A percentile compares a stretch with the other conserved stretches of the same genome.
phyloP scores from a whole-genome alignment of 805 yeast species.

The Kodamaea kaohsiungensis region DNA sequence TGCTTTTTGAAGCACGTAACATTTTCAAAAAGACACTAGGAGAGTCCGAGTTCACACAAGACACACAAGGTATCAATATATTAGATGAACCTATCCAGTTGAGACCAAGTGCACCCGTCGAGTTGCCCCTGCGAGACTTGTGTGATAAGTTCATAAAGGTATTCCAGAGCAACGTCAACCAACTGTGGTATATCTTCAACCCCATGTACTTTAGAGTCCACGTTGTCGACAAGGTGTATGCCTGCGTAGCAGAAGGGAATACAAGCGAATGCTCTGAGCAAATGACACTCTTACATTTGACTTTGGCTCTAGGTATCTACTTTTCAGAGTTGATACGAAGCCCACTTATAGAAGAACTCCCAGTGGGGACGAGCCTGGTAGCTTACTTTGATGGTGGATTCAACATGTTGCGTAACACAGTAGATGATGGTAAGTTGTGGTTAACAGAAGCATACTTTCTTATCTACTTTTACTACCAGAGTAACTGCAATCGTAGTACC shows the following conservation, averaged over 20 bases:
- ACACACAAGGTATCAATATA: conserved; percentile 36
- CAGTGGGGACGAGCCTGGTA: conserved; percentile 21
- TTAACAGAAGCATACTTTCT: conserved; percentile 41
- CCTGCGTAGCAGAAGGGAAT: conserved; percentile 21
- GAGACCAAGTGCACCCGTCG: conserved; percentile 18
- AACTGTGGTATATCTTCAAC: conserved; percentile 40
- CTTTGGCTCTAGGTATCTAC: conserved; percentile 43
- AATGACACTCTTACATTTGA: conserved; percentile 37
- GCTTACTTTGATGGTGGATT: conserved; percentile 38
- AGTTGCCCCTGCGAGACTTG: conserved; percentile 9
- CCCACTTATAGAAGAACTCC: conserved; percentile 21
- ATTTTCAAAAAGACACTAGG: conserved; percentile 34
- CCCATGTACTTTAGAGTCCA: conserved; percentile 29
- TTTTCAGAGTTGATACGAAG: conserved; percentile 33
- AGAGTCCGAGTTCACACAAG: conserved; percentile 35
- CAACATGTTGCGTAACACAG: conserved; percentile 27
- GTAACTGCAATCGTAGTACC: conserved; percentile 38
- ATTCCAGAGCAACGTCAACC: conserved; percentile 41
- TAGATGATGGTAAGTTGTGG: conserved; percentile 45
- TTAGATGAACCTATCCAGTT: conserved; percentile 35
- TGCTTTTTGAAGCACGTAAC: conserved; percentile 41
- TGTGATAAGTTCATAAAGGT: conserved; percentile 17
- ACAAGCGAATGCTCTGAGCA: conserved; percentile 14
- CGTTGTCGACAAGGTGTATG: conserved; percentile 31
- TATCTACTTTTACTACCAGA: conserved; percentile 41